Evolutionary conservation across 495 filamentous ascomycete species (phyloP).

Genomic region (Amphirosellinia nigrospora): DNA sequence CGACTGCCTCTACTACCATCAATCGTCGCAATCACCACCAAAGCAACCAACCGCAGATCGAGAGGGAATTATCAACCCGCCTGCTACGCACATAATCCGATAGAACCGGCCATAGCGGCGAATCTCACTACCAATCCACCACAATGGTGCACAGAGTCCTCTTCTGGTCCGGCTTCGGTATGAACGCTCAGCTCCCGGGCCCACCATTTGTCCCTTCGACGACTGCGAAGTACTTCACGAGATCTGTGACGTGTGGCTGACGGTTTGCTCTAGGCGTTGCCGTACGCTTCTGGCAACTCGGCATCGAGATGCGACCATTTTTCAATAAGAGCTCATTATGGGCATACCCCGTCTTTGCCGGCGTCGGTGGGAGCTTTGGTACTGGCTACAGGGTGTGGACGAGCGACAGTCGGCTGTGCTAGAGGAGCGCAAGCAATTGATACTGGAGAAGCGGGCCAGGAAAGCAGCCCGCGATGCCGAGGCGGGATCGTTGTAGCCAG

Average conservation of each 20-base stretch:
- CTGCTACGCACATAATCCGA: background rate
- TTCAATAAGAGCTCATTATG: constrained; percentile 77
- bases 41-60: background rate
- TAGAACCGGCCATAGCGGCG: background rate
- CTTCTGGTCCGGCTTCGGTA: constrained; percentile 99
- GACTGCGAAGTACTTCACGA: background rate
- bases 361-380: constrained; percentile 90
- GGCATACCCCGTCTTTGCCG: constrained; percentile 91
- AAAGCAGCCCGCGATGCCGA: constrained; percentile 65
- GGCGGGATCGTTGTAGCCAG: constrained; percentile 33
- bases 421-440: constrained; percentile 70
- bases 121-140: constrained; percentile 13
- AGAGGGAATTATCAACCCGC: background rate
- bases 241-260: constrained; percentile 13
- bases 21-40: constrained; percentile 17
- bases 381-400: constrained; percentile 91
- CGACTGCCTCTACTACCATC: background rate
- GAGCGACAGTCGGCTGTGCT: constrained; percentile 76
- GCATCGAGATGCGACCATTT: constrained; percentile 96
- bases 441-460: constrained; percentile 88
- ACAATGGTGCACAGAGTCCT: constrained; percentile 75
- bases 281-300: constrained; percentile 93
- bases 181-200: constrained; percentile 34
- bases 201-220: constrained; percentile 18
- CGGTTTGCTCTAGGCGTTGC: constrained; percentile 68